phyloP scores from a whole-genome alignment of 768 basidiomycete species.

The Butyriboletus loyo region DNA sequence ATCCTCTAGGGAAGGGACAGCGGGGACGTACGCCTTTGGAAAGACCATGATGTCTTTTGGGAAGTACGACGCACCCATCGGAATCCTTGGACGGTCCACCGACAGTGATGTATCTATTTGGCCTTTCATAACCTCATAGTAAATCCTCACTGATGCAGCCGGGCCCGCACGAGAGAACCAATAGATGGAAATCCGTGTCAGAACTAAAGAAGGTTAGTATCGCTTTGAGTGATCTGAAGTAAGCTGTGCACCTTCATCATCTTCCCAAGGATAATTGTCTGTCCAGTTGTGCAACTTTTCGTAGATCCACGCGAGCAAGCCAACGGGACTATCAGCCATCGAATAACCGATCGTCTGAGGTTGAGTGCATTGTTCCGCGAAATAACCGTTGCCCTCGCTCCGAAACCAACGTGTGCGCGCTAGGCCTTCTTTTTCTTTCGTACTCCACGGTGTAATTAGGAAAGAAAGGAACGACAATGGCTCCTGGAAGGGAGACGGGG shows the following conservation, averaged over 20 bases:
- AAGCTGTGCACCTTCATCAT: conserved; percentile 47
- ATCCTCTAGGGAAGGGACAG: neutral
- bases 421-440: conserved; percentile 26
- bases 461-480: conserved; percentile 30
- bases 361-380: conserved; percentile 35
- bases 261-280: conserved; percentile 53
- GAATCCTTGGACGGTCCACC: conserved; percentile 27
- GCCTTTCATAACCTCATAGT: conserved; percentile 42
- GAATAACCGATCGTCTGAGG: conserved; percentile 55
- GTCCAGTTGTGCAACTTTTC: conserved; percentile 49
- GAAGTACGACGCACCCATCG: conserved; percentile 50
- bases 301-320: conserved; percentile 52
- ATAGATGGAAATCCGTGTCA: conserved; percentile 60
- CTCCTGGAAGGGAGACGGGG: conserved; percentile 20
- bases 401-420: conserved; percentile 18
- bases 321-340: conserved; percentile 56
- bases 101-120: fast-evolving
- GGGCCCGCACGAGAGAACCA: conserved; percentile 60
- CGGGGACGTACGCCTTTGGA: conserved; percentile 36
- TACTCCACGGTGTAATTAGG: conserved; percentile 27
- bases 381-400: conserved; percentile 31
- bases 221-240: neutral
- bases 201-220: conserved; percentile 33
- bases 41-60: conserved; percentile 43
- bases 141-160: conserved; percentile 54